Evolutionary conservation across 1,284 basidiomycete genomes (phyloP), one percentile per base, ranked within the genome.

Genomic region (Moesziomyces globuligerus): DNA sequence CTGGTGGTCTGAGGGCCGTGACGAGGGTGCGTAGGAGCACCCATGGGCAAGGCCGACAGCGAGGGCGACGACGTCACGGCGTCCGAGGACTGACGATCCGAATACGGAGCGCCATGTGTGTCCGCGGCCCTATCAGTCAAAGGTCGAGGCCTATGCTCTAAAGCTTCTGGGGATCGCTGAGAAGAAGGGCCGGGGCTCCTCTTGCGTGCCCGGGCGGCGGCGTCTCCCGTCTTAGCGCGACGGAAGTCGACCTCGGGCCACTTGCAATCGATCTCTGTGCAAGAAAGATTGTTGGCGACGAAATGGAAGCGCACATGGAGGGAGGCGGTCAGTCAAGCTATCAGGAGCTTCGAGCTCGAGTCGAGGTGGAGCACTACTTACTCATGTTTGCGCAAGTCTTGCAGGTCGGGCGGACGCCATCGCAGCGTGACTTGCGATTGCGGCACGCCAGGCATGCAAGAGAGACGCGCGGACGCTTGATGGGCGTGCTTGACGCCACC

Each of bases 171-270:
- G 4, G 67, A 70, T 4, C 32, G 46, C 23, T 64, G 55, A 21
- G 55, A 29, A 10, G 67, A 50, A 7, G 56, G 32, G 28, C 43
- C 56, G 2, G 60, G 55, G 46, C 48, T 60, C n/a, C 48, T 60
- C 21, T 59, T 59, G 36, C 57, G 61, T 23, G 42, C 39, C n/a
- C 49, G 47, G 4, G 58, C 60, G 4, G 58, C 60, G 24, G 67
- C 58, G 20, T 72, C 69, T 20, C 64, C 62, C 0, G 64, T 52
- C 55, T 72, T 72, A 26, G 69, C 69, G 21, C 69, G 53, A 39
- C 69, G 69, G 39, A 72, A 72, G 39, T 72, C 69, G 46, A 67
- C 57, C 36, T 72, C 69, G 18, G 69, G 69, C 69, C 69, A 72
- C 39, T 67, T 72, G 49, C 69, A 72, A 7, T 67, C 55, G 48